phyloP scores from a whole-genome alignment of 352 stramenopile genomes.

The Globisporangium iwayamae region DNA sequence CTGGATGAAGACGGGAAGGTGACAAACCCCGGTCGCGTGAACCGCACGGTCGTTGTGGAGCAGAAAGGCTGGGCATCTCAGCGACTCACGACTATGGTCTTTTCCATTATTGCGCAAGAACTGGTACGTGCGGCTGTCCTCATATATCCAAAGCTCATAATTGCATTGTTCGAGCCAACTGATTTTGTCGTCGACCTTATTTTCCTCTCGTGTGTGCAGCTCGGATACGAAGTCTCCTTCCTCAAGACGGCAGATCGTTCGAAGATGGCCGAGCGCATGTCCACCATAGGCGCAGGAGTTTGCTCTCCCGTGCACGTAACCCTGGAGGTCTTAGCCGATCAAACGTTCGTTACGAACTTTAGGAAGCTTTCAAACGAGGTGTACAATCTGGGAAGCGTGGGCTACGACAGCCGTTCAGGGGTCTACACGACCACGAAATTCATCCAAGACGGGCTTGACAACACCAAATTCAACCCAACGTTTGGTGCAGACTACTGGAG shows the following conservation, averaged over 20 bases:
- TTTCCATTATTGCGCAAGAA: conserved; percentile 48
- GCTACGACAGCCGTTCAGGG: conserved; percentile 33
- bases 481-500: conserved; percentile 52
- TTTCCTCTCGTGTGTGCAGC: too few species aligned
- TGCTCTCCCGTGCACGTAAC: conserved; percentile 31
- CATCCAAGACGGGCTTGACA: conserved; percentile 29
- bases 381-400: conserved; percentile 30
- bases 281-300: conserved; percentile 13
- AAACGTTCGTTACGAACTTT: background rate
- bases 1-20: conserved; percentile 25
- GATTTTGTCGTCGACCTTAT: too few species aligned
- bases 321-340: conserved; percentile 22
- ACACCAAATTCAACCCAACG: conserved; percentile 7
- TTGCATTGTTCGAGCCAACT: too few species aligned
- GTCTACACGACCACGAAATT: conserved; percentile 38
- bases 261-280: conserved; percentile 39
- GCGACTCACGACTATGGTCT: conserved; percentile 31
- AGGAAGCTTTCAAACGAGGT: conserved; percentile 29
- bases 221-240: conserved; percentile 43
- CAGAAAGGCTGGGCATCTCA: conserved; percentile 36
- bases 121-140: conserved; percentile 21
- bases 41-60: conserved; percentile 46
- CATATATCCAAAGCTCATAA: too few species aligned
- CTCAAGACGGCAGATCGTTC: conserved; percentile 16
- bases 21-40: conserved; percentile 25